Evolutionary conservation across 1,139 yeast genomes (phyloP), one percentile per base, ranked within the genome.

Genomic region (Blastobotrys arbuscula): DNA sequence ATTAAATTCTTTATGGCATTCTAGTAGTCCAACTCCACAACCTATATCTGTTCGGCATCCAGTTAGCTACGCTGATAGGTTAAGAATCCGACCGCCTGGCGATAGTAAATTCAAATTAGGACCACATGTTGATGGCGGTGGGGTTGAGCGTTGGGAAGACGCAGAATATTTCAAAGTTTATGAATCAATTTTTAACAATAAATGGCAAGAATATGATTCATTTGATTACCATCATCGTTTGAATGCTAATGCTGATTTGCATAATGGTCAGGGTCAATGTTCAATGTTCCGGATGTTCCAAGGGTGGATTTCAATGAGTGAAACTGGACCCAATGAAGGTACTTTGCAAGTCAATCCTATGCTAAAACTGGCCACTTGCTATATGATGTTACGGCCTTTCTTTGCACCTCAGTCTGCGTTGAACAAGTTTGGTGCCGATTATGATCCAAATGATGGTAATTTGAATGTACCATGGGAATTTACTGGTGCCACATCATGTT

Each of bases 1-100:
- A 12, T 58, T 73, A 62, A 61, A 66, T 48, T 58, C 64, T 18
- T 60, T 69, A 48, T 74, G 74, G 65, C 72, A 45, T 21, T 48
- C 56, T 15, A 48, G 49, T 4, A 42, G 50, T 15, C 20, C 48
- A 13, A 42, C 45, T 13, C 48, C 53, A 7, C 51, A 51, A 43
- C 50, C 51, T 58, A 71, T 50, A 0, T 58, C 64, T 13, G 52
- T 75, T 23, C 54, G 72, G 35, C 46, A 47, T 30, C 56, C 69
- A 16, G 50, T 78, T 1, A 62, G 75, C 1, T 83, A 76, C 60
- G 88, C 88, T 0, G 73, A 78, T 28, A 75, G 85, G 0, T 61
- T 84, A 44, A 62, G 79, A 53, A 70, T 75, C 45, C 61, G 79
- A 45, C 63, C 64, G 10, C 75, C 78, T 2, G 78, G 78, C 1